phyloP scores from a whole-genome alignment of 2,329 filamentous ascomycete genomes.

The Sporothrix protearum region DNA sequence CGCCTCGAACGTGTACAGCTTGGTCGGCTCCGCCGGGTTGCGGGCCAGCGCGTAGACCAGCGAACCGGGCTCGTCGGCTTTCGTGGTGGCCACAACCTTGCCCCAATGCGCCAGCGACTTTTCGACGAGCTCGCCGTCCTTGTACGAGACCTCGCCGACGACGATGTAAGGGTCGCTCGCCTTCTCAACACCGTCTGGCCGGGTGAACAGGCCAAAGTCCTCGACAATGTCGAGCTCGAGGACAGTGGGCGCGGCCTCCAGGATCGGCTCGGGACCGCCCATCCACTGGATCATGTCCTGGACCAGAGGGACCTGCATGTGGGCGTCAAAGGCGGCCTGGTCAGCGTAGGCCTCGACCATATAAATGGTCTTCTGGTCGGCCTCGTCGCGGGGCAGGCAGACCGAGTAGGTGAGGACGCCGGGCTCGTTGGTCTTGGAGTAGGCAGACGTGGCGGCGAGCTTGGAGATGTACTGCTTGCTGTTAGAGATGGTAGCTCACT shows the following conservation, averaged over 20 bases:
- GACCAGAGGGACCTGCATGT: conserved; percentile 30
- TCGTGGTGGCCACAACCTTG: conserved; percentile 30
- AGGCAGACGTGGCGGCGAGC: conserved; percentile 23
- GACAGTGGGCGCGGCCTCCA: conserved; percentile 25
- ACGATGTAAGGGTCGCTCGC: conserved; percentile 31
- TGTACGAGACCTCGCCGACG: conserved; percentile 33
- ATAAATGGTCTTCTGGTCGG: conserved; percentile 32
- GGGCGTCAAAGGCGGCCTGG: conserved; percentile 31
- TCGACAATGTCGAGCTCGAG: conserved; percentile 30
- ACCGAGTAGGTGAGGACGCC: conserved; percentile 32
- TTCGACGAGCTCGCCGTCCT: conserved; percentile 28
- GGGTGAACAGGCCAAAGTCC: conserved; percentile 28
- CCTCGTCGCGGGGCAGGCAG: conserved; percentile 30
- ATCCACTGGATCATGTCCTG: conserved; percentile 31
- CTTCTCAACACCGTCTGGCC: conserved; percentile 18
- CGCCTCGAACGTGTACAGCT: conserved; percentile 31
- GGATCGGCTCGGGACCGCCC: conserved; percentile 19
- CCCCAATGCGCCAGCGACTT: conserved; percentile 33
- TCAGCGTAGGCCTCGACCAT: conserved; percentile 32
- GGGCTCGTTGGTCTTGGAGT: conserved; percentile 28
- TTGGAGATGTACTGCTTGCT: conserved; percentile 26
- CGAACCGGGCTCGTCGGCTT: conserved; percentile 30
- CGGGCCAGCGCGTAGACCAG: conserved; percentile 31
- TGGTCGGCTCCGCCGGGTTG: conserved; percentile 28
- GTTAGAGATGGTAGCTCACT: neutral